These are phyloP conservation scores for Nemania sp. DNA, from an alignment of 2,329 filamentous ascomycete genomes.

Conservation along the genomic window DNA sequence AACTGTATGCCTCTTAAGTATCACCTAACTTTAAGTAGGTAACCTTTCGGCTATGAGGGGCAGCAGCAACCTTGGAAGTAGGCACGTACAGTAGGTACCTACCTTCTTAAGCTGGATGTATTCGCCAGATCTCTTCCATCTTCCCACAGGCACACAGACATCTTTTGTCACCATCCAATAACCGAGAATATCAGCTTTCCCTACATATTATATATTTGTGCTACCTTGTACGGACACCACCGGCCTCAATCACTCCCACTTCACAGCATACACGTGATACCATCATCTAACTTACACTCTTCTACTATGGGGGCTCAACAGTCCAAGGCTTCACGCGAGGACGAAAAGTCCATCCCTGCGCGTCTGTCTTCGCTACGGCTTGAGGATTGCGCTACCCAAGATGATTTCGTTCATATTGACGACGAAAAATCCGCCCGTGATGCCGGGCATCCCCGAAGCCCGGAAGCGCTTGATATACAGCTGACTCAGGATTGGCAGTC, in stretches of 20 bases:
- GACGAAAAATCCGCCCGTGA: conserved; percentile 43
- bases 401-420: conserved; percentile 58
- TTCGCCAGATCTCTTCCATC: no score
- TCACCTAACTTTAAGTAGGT: no score
- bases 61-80: no score
- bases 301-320: conserved; percentile 49
- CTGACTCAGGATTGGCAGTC: conserved; percentile 63
- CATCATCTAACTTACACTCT: no score
- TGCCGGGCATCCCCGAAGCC: conserved; percentile 33
- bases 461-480: conserved; percentile 54
- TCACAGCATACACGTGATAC: neutral
- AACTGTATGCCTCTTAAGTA: no score
- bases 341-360: conserved; percentile 51
- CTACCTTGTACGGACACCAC: no score
- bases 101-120: conserved; percentile 29
- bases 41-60: conserved; percentile 5
- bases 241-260: no score
- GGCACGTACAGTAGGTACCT: no score
- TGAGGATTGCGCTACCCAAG: conserved; percentile 42
- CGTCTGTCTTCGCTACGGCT: conserved; percentile 50
- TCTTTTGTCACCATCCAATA: no score
- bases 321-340: conserved; percentile 43
- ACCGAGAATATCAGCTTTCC: no score
- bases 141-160: no score
- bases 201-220: no score